Evolutionary conservation across 73 alveolate genomes (phyloP).

Genomic region (Stentor coeruleus): DNA sequence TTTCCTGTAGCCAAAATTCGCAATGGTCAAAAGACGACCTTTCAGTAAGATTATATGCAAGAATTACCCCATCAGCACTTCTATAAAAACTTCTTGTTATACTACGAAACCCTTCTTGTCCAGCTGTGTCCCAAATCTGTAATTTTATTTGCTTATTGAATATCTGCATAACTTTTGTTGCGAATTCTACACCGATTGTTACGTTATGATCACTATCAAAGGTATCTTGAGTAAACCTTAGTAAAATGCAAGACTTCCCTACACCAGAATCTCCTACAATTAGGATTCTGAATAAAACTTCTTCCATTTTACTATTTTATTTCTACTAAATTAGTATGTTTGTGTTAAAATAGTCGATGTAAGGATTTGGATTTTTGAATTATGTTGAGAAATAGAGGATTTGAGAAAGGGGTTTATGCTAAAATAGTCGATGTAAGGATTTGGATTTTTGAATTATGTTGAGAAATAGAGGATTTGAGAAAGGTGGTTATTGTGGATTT

Average conservation of each 20-base stretch:
- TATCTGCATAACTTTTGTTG: constrained; percentile 27
- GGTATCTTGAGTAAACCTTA: constrained; percentile 42
- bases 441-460: no score
- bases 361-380: no score
- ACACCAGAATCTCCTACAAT: no score
- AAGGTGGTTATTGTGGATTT: no score
- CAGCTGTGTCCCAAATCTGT: constrained; percentile 47
- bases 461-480: no score
- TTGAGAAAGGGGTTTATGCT: no score
- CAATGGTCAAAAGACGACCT: constrained; percentile 43
- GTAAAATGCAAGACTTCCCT: constrained; percentile 58
- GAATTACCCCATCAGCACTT: constrained; percentile 80
- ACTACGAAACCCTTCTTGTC: constrained; percentile 54
- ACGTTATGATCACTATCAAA: constrained; percentile 57
- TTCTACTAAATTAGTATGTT: no score
- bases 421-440: no score
- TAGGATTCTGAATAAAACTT: no score
- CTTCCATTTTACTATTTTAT: no score
- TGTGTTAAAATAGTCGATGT: no score
- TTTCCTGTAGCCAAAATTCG: constrained; percentile 59
- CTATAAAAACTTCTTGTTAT: constrained; percentile 68
- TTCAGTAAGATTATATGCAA: constrained; percentile 51
- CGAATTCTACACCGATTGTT: constrained; percentile 28
- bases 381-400: no score
- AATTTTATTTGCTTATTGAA: constrained; percentile 23